Percentiles rank a stretch among this genome's conserved stretches.
Evolutionary conservation across 129 eudicot genomes (phyloP).

Genomic region (Helianthus tuberosus): DNA sequence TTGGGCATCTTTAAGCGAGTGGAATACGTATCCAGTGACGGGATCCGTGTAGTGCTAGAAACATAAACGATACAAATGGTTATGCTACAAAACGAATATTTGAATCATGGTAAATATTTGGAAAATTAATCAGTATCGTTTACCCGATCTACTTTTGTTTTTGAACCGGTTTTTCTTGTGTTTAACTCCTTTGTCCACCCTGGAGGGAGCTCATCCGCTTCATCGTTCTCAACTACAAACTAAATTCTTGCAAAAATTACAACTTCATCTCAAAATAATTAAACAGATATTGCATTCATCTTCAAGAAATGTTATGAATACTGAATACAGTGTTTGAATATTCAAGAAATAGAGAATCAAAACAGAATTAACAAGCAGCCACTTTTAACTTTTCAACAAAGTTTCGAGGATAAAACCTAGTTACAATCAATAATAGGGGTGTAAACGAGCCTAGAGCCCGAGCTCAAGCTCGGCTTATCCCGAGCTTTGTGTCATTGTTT

Average conservation of each 20-base stretch:
- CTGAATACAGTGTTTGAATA: too few relatives aligned
- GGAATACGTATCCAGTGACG: conserved; percentile 66
- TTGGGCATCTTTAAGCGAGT: conserved; percentile 58
- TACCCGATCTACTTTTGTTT: conserved; percentile 56
- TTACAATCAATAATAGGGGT: background rate
- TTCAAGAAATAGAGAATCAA: too few relatives aligned
- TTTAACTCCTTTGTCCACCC: conserved; percentile 67
- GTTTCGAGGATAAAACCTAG: conserved; percentile 11
- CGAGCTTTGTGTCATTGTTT: too few relatives aligned
- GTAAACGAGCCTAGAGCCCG: too few relatives aligned
- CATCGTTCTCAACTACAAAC: conserved; percentile 46
- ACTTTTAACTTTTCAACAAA: background rate
- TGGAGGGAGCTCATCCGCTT: conserved; percentile 63
- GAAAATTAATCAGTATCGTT: conserved; percentile 6
- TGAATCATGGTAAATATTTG: conserved; percentile 6
- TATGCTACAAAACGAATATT: background rate
- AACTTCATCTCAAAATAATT: conserved; percentile 13
- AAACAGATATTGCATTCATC: background rate
- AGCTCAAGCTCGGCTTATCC: too few relatives aligned
- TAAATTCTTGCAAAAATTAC: conserved; percentile 37
- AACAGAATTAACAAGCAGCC: too few relatives aligned
- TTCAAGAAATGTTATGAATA: background rate
- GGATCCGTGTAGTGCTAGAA: conserved; percentile 84
- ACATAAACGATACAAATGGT: background rate
- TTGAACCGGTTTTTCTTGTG: conserved; percentile 38